phyloP scores from a whole-genome alignment of 768 basidiomycete genomes.

The Macrolepiota albuminosa region DNA sequence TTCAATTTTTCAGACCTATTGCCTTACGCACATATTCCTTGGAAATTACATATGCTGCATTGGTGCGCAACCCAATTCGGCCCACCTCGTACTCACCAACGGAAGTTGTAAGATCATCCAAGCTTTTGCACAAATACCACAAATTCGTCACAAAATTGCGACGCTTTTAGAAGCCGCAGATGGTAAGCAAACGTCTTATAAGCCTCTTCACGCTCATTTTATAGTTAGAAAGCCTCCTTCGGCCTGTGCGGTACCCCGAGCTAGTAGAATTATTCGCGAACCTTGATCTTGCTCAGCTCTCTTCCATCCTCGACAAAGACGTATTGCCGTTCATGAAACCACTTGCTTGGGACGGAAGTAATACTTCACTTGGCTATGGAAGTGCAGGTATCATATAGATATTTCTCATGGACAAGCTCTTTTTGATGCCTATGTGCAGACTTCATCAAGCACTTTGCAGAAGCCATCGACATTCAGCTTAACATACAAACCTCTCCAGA shows the following conservation, averaged over 20 bases:
- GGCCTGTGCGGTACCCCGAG: constrained; percentile 24
- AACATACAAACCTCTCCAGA: constrained; percentile 30
- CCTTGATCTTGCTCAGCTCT: constrained; percentile 61
- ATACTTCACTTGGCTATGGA: constrained; percentile 14
- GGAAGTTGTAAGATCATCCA: constrained; percentile 38
- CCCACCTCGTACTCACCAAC: not conserved
- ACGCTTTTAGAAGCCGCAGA: constrained; percentile 15
- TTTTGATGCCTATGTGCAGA: constrained; percentile 27
- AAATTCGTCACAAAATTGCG: constrained; percentile 48
- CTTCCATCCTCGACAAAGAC: constrained; percentile 50
- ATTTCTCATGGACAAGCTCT: not conserved
- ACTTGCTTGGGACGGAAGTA: constrained; percentile 29
- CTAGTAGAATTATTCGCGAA: constrained; percentile 65
- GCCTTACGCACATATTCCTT: constrained; percentile 56
- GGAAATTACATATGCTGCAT: constrained; percentile 51
- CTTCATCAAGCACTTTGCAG: constrained; percentile 41
- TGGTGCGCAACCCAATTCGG: constrained; percentile 32
- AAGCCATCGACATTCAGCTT: constrained; percentile 40
- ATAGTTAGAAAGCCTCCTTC: not conserved
- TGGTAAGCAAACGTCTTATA: not conserved
- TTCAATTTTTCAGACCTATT: constrained; percentile 53
- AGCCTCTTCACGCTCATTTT: not conserved
- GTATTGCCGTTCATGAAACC: constrained; percentile 44
- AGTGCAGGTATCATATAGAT: constrained; percentile 15
- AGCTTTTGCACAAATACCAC: constrained; percentile 65